Evolutionary conservation across 225 moss, liverwort and hornwort genomes (phyloP), one percentile per base, ranked within the genome.

Genomic region (Physcomitrium patens): DNA sequence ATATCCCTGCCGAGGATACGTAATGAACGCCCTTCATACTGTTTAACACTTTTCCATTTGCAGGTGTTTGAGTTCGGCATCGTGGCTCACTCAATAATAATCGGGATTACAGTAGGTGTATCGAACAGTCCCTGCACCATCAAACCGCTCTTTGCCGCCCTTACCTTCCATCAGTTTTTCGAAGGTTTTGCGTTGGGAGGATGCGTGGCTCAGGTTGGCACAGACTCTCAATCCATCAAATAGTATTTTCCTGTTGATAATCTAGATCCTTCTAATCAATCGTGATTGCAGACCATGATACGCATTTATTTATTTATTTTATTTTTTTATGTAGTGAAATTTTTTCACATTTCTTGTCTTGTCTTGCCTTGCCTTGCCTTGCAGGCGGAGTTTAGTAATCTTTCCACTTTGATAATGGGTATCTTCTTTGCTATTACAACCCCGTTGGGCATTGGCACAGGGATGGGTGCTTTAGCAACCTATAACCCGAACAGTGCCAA

Each of bases 131-230:
- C 96, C 15, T 91, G 96, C 74, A 86, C 84, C 52, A 93, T 97
- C 15, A 82, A 70, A 44, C 94, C 96, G 11, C 77, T 97, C 1
- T 87, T 97, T 27, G 92, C 89, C 9, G 96, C 96, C n/a, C 87
- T 97, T 7, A 81, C 81, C 57, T 97, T 97, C 80, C 96, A 97
- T 78, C 96, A 97, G 60, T 94, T 94, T 69, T 97, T 97, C 55
- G 96, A 97, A 76, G 96, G 96, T 50, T 89, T 94, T 77, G 96
- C 96, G 0, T 78, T 97, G n/a, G 96, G 96, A 52, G 96, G 96
- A 54, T 97, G 96, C 80, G 52, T 97, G 55, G 91, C 31, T 37
- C 31, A 37, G 31, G 31, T 37, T 37, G 31, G 7, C 7, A 37
- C 31, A 37, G 31, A 37, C 31, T 37, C 31, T 2, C 31, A 0